phyloP scores from a whole-genome alignment of 2,329 filamentous ascomycete genomes.

The Corniculantispora saksenae region DNA sequence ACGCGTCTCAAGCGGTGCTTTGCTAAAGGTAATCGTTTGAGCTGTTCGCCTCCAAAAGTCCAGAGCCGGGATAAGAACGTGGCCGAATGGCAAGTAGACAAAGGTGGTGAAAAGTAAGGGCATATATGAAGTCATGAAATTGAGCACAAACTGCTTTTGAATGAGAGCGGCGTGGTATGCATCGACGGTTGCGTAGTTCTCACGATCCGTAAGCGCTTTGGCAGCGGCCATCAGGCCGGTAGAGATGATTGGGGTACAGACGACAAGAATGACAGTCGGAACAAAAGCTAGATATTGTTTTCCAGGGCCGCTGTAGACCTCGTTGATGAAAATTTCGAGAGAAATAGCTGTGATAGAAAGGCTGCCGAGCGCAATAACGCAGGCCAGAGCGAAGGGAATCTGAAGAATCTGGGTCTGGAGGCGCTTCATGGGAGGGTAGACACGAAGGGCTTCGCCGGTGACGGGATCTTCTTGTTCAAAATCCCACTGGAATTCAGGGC shows the following conservation, averaged over 20 bases:
- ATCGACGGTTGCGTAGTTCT: constrained; percentile 91
- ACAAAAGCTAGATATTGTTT: constrained; percentile 84
- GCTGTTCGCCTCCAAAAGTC: constrained; percentile 78
- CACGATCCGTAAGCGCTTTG: constrained; percentile 73
- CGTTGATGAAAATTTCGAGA: constrained; percentile 93
- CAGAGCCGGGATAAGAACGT: constrained; percentile 79
- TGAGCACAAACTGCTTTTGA: constrained; percentile 91
- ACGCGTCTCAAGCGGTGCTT: constrained; percentile 65
- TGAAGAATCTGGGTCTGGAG: constrained; percentile 77
- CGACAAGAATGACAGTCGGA: constrained; percentile 84
- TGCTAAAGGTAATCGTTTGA: constrained; percentile 71
- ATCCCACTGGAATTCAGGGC: constrained; percentile 78
- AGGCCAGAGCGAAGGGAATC: constrained; percentile 79
- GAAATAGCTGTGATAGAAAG: constrained; percentile 86
- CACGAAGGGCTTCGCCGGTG: constrained; percentile 74
- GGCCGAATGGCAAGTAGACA: constrained; percentile 90
- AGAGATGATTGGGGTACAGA: constrained; percentile 76
- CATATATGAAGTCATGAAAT: constrained; percentile 95
- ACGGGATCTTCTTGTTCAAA: constrained; percentile 75
- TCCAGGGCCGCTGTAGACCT: constrained; percentile 87
- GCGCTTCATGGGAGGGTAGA: constrained; percentile 76
- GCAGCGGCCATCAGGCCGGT: constrained; percentile 75
- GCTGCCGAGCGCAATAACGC: constrained; percentile 70
- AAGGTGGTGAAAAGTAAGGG: constrained; percentile 92
- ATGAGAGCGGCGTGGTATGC: constrained; percentile 80